Conservation (phyloP, 208 protist species). For the Wallacemonas sp. region DNA sequence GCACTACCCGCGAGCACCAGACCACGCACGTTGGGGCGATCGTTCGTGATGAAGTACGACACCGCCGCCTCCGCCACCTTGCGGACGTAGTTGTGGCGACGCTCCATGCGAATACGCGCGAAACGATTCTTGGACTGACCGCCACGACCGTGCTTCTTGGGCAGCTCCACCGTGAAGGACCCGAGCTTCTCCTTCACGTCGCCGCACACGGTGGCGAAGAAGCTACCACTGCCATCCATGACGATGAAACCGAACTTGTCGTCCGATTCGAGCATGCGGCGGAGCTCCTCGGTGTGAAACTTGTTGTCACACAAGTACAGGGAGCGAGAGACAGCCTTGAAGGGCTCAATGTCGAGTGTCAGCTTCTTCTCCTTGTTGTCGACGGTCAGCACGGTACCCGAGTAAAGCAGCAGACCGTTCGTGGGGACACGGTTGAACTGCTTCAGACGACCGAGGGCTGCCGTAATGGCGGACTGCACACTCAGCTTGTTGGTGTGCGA, state of each 20-base stretch:
- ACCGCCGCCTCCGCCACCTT: constrained; percentile 98
- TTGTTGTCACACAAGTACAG: constrained; percentile 99
- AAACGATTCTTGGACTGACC: constrained; percentile 99
- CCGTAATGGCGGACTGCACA: constrained; percentile 91
- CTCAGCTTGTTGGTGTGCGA: constrained; percentile 97
- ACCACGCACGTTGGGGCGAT: constrained; percentile 98
- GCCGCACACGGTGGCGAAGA: constrained; percentile 98
- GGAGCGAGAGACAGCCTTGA: constrained; percentile 99
- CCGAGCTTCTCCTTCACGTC: constrained; percentile 98
- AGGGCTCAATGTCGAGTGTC: constrained; percentile 99
- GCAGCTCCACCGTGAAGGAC: constrained; percentile 99
- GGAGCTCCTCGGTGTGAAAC: constrained; percentile 98
- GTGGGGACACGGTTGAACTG: constrained; percentile 91
- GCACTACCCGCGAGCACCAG: constrained; percentile 99
- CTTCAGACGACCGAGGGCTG: constrained; percentile 90
- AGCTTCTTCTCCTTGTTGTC: constrained; percentile 99
- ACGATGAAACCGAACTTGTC: constrained; percentile 99
- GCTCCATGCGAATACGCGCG: constrained; percentile 99
- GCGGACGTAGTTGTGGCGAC: constrained; percentile 99
- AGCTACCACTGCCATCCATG: constrained; percentile 98
- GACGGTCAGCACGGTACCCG: constrained; percentile 98
- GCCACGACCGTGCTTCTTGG: constrained; percentile 99
- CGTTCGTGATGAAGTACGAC: constrained; percentile 98
- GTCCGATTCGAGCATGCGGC: constrained; percentile 98
- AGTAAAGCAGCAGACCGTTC: constrained; percentile 99